These are phyloP conservation scores for Cyanodermella asteris DNA, from an alignment of 2,329 filamentous ascomycete species.

Conservation along the genomic window DNA sequence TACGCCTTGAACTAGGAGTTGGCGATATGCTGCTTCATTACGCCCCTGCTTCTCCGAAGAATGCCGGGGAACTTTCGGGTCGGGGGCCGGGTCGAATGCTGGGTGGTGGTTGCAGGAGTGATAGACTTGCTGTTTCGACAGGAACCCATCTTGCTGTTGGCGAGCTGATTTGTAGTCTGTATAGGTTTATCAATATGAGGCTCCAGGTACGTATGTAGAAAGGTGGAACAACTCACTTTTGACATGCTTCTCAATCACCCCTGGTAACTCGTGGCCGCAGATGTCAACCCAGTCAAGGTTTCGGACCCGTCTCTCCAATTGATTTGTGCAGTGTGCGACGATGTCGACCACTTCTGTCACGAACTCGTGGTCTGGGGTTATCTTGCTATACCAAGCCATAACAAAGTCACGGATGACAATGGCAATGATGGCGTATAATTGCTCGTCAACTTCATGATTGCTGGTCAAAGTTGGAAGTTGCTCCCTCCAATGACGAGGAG, in stretches of 20 bases:
- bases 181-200: slow-evolving; percentile 1
- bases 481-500: slow-evolving; percentile 51
- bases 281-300: slow-evolving; percentile 65
- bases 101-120: slow-evolving; percentile 67
- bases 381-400: slow-evolving; percentile 77
- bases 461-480: slow-evolving; percentile 79
- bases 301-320: slow-evolving; percentile 65
- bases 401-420: slow-evolving; percentile 81
- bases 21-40: slow-evolving; percentile 67
- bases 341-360: slow-evolving; percentile 73
- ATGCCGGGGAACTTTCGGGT: slow-evolving; percentile 27
- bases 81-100: slow-evolving; percentile 55
- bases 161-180: slow-evolving; percentile 2
- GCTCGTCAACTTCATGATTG: slow-evolving; percentile 78
- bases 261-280: slow-evolving; percentile 70
- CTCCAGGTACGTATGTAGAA: too few species aligned
- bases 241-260: slow-evolving; percentile 59
- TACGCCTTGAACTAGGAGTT: slow-evolving; percentile 64
- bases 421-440: slow-evolving; percentile 81
- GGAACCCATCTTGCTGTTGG: too few species aligned
- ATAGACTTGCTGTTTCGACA: slow-evolving; percentile 57
- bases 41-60: slow-evolving; percentile 41
- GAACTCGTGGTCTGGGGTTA: slow-evolving; percentile 76
- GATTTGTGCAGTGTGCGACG: slow-evolving; percentile 77
- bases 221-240: too few species aligned